phyloP scores from a whole-genome alignment of 2,329 filamentous ascomycete genomes.

The Paecilomyces variotii region DNA sequence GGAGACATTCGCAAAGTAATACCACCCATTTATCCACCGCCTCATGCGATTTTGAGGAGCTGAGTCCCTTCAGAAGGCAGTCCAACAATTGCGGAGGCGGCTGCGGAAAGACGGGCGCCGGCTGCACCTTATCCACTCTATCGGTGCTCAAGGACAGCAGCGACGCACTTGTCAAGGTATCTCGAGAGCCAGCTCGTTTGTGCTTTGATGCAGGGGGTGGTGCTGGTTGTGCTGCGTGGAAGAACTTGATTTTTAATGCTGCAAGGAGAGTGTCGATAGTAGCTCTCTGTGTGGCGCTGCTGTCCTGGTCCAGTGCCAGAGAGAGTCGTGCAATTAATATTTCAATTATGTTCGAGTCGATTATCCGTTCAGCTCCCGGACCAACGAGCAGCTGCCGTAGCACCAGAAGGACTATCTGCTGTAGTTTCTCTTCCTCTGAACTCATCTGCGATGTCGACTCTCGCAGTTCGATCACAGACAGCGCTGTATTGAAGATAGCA shows the following conservation, averaged over 20 bases:
- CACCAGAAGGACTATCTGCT: constrained; percentile 61
- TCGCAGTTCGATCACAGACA: constrained; percentile 21
- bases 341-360: constrained; percentile 54
- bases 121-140: constrained; percentile 29
- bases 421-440: constrained; percentile 56
- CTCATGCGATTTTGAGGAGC: constrained; percentile 62
- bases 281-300: constrained; percentile 66
- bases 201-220: constrained; percentile 23
- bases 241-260: constrained; percentile 55
- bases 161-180: constrained; percentile 32
- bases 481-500: constrained; percentile 22
- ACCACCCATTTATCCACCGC: constrained; percentile 87
- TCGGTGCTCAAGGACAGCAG: constrained; percentile 41
- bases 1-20: constrained; percentile 75
- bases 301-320: constrained; percentile 52
- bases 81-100: constrained; percentile 63
- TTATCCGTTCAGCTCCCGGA: constrained; percentile 29
- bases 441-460: constrained; percentile 23
- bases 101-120: constrained; percentile 26
- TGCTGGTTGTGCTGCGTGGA: constrained; percentile 27
- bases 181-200: constrained; percentile 31
- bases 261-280: constrained; percentile 72
- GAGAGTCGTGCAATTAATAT: constrained; percentile 61
- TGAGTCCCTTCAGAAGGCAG: constrained; percentile 74
- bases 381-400: constrained; percentile 44